Evolutionary conservation across 305 asterid species (phyloP).

Genomic region (Fraxinus velutina): DNA sequence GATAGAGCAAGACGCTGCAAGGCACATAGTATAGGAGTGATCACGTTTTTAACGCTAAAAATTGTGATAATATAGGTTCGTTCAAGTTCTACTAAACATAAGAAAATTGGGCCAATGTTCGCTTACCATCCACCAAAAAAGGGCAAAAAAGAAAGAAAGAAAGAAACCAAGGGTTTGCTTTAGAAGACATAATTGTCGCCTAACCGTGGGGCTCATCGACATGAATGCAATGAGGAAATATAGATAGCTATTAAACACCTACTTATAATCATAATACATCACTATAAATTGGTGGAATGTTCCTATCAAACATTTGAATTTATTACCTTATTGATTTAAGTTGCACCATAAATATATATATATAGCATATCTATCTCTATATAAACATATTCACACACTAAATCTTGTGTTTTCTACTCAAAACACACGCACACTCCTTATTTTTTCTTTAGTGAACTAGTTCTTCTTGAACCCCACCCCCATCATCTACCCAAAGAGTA

Average conservation of each 20-base stretch:
- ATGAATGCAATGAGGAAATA: slow-evolving; percentile 18
- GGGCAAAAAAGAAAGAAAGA: neutral
- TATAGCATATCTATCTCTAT: neutral
- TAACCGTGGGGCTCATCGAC: neutral
- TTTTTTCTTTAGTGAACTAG: neutral
- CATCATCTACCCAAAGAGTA: neutral
- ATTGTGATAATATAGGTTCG: neutral
- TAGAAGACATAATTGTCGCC: neutral
- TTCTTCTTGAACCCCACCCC: neutral
- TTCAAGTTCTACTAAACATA: neutral
- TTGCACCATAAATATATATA: neutral
- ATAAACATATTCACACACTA: slow-evolving; percentile 13
- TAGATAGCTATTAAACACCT: slow-evolving; percentile 38
- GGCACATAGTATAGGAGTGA: neutral
- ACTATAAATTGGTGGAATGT: slow-evolving; percentile 41
- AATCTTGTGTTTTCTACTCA: neutral
- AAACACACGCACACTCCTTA: neutral
- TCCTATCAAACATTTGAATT: slow-evolving; percentile 28
- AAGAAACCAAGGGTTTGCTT: neutral
- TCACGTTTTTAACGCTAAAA: neutral
- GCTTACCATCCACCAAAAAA: neutral
- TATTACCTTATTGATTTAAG: slow-evolving; percentile 19
- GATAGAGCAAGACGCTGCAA: neutral
- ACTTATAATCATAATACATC: slow-evolving; percentile 30
- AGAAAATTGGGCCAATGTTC: neutral